Evolutionary conservation across 192 early-diverging fungal species (phyloP), one percentile per base, ranked within the genome.

Genomic region (Mortierella antarctica): DNA sequence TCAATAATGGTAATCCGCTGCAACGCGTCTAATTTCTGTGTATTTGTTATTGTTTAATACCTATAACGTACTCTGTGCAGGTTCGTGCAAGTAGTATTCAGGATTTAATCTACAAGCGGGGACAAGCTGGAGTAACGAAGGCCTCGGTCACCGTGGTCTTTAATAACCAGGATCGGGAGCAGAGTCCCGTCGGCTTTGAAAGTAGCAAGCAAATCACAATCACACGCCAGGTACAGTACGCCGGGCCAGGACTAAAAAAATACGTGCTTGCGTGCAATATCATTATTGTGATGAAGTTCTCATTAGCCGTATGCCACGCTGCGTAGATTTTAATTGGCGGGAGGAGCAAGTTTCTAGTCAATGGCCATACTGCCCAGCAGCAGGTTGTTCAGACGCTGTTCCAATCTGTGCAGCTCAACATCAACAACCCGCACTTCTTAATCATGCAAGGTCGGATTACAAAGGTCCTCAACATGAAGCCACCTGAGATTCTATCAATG

Each of bases 391-490:
- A 91, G 59, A 96, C 91, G 70, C 82, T 99, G 62, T 96, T 99
- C 55, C 97, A 99, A 70, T 98, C 97, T 14, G 97, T 99, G 6
- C 95, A 96, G 79, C 93, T 99, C 41, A 99, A 97, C 83, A 95
- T 99, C 85, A 97, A 99, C 87, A 98, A 99, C 74, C 98, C 98
- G 15, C 96, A 99, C 82, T 99, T 99, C 82, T 80, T 99, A 61
- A 99, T 99, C 68, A 98, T 98, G 97, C 98, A 99, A 86, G 98
- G 97, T 47, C 85, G 91, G 57, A 99, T 99, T 67, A 99, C 97
- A n/a, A 96, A 99, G 69, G 97, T 99, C 11, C 88, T 99, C n/a
- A 99, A 98, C 77, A 99, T 99, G 98, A 97, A 98, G 71, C 95
- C 98, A 0, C 87, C 90, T 11, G 96, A 99, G 76, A 96, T 98